Conservation (phyloP, 1,284 basidiomycete species). For the Sutorius eximius region DNA sequence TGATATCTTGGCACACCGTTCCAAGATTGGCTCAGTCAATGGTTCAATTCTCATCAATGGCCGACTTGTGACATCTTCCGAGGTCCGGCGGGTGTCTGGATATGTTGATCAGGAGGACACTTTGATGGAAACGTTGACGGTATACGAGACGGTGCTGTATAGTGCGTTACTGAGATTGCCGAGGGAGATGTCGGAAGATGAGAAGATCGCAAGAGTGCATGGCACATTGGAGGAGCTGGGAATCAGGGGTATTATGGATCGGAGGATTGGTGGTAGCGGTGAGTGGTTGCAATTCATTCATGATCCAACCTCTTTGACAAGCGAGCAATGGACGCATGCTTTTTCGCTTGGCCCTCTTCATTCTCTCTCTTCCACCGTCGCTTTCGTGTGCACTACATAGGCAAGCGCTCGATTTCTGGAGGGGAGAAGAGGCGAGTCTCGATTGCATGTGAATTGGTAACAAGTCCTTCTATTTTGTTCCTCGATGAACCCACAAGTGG, state of each 20-base stretch:
- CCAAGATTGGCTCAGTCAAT: conserved; percentile 76
- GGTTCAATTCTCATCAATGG: conserved; percentile 89
- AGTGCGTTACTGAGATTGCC: conserved; percentile 89
- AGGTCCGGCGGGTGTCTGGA: conserved; percentile 86
- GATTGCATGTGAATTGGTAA: conserved; percentile 98
- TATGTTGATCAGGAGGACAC: conserved; percentile 99
- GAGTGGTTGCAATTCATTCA: conserved; percentile 23
- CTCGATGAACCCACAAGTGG: conserved; percentile 96
- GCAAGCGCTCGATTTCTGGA: conserved; percentile 86
- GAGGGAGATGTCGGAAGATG: conserved; percentile 90
- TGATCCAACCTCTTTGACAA: neutral
- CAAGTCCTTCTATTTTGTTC: conserved; percentile 93
- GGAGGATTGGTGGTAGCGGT: conserved; percentile 86
- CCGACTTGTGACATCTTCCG: conserved; percentile 67
- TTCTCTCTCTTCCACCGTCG: neutral
- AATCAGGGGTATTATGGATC: conserved; percentile 88
- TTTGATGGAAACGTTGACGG: conserved; percentile 92
- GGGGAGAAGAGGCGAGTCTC: conserved; percentile 95
- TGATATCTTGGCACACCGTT: conserved; percentile 90
- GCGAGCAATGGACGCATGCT: neutral
- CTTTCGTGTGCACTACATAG: conserved; percentile 36
- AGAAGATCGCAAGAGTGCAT: conserved; percentile 90
- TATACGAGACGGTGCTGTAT: conserved; percentile 96
- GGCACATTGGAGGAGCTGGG: conserved; percentile 97
- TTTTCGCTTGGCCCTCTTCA: neutral